Evolutionary conservation across 768 basidiomycete genomes (phyloP), one percentile per base, ranked within the genome.

Genomic region (Agrocybe pediades): DNA sequence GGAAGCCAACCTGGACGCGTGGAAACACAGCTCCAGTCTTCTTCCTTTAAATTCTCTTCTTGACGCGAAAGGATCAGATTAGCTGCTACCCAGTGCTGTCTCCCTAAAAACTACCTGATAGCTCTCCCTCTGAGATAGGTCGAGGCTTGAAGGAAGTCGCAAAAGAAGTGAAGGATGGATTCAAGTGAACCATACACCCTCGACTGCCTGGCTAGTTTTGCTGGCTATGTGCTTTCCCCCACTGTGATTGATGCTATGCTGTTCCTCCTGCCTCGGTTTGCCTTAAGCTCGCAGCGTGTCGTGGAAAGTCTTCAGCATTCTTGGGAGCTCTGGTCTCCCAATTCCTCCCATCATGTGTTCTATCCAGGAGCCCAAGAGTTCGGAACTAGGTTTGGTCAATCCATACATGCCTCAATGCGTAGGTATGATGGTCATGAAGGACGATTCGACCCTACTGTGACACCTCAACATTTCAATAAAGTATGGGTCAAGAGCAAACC

Each of bases 371-470:
- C 15, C 6, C 6, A 30, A 15, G 29, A 41, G 2, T 16, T 20
- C 2, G 15, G 6, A 1, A 3, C 39, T 0, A 44, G 30, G 8
- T 4, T 30, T 0, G 8, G 25, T 24, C 2, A 39, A 2, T 43
- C 47, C 0, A 2, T 16, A 5, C 40, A 57, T 26, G 21, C 17
- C 7, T 7, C 40, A 3, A 6, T 30, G 15, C 7, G 29, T 7
- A 27, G 56, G 1, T 53, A 36, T 41, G 56, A 62, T n/a, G 58
- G 62, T 0, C 60, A 56, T 21, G 24, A 49, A 0, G 61, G 61
- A 16, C 47, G 44, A 7, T 62, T 55, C 23, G 60, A 64, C 27
- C 55, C 40, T 11, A 55, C 57, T 1, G 42, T 46, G 1, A 44
- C 48, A 1, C 60, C 60, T n/a, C 57, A 62, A 17, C 43, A 46